Percentiles rank a stretch among this genome's conserved stretches.
Conservation (phyloP, 2,329 filamentous ascomycete genomes). For the Rhinocladiella similis region DNA sequence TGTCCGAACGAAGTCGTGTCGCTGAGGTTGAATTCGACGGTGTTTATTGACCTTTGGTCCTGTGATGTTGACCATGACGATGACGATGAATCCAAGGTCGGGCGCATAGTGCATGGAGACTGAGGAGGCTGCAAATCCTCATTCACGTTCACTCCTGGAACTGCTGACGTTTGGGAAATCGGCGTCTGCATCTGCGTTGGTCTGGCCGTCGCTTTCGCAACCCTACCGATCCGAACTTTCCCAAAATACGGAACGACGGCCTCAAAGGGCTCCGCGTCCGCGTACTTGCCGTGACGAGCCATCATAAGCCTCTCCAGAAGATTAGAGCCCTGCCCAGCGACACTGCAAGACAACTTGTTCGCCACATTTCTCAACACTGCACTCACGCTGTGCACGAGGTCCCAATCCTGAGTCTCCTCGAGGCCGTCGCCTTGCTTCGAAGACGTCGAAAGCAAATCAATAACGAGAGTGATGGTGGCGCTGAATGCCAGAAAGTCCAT, state of each 20-base stretch:
- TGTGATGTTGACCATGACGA: neutral
- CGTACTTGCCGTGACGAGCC: neutral
- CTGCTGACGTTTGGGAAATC: no score
- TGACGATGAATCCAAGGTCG: no score
- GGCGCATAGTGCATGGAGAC: neutral
- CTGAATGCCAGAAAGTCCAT: slow-evolving; percentile 1
- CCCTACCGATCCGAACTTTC: neutral
- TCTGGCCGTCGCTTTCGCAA: neutral
- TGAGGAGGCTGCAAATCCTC: no score
- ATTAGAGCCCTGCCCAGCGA: neutral
- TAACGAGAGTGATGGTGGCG: neutral
- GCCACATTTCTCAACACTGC: neutral
- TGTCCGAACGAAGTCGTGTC: neutral
- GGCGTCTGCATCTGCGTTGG: neutral
- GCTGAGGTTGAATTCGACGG: neutral
- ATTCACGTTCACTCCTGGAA: no score
- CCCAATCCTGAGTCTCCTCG: neutral
- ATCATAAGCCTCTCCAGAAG: neutral
- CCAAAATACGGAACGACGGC: neutral
- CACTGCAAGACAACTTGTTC: neutral
- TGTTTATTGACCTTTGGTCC: neutral
- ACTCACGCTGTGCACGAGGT: neutral
- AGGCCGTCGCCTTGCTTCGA: neutral
- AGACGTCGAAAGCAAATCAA: neutral
- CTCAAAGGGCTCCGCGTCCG: neutral